Evolutionary conservation across 2,329 filamentous ascomycete species (phyloP).

Genomic region (Chaetomium globosum): DNA sequence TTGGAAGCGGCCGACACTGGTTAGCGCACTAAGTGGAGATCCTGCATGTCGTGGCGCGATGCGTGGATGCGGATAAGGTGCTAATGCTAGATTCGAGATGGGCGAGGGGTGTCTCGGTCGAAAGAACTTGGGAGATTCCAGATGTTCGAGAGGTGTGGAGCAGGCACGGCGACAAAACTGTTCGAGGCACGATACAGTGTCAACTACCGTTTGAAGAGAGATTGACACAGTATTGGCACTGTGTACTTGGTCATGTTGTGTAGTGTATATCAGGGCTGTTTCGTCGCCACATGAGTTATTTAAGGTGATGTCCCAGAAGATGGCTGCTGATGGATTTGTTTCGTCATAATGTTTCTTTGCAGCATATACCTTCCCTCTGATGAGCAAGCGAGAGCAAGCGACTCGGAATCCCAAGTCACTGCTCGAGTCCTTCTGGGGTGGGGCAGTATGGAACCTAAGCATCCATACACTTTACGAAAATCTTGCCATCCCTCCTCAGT

Average conservation of each 20-base stretch:
- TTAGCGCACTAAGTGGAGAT: constrained; percentile 25
- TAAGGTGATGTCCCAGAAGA: neutral
- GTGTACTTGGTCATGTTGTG: too few species aligned
- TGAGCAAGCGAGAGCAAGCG: too few species aligned
- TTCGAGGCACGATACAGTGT: constrained; percentile 3
- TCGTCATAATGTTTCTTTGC: too few species aligned
- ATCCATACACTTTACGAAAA: too few species aligned
- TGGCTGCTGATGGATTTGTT: too few species aligned
- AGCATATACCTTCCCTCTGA: too few species aligned
- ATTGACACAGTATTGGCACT: neutral
- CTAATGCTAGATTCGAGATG: constrained; percentile 4
- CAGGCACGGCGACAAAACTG: constrained; percentile 4
- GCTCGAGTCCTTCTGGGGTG: too few species aligned
- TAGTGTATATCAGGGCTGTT: neutral
- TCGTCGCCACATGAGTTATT: neutral
- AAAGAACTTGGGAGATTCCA: constrained; percentile 12
- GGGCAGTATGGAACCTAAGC: too few species aligned
- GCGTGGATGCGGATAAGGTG: constrained; percentile 6
- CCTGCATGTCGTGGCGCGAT: constrained; percentile 20
- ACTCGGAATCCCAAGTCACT: too few species aligned
- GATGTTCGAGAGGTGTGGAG: constrained; percentile 10
- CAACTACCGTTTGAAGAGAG: neutral
- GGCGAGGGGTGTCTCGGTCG: constrained; percentile 12
- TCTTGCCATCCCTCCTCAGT: too few species aligned
- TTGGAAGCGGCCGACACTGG: constrained; percentile 22